Conservation (phyloP, 805 yeast species). For the Wickerhamiella kurtzmanii region DNA sequence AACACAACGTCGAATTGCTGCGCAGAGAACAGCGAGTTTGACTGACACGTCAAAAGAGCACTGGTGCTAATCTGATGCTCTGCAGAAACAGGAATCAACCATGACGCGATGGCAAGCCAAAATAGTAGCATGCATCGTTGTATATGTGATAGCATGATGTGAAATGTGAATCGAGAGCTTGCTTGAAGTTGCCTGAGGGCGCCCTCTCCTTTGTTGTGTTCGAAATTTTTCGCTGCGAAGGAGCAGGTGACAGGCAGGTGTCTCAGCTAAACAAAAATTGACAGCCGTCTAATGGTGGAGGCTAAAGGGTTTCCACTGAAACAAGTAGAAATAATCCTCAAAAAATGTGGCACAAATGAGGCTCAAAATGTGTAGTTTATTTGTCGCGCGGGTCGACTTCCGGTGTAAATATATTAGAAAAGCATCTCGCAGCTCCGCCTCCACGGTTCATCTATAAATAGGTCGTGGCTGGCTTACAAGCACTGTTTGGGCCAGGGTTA, state of each 20-base stretch:
- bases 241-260: too few relatives aligned
- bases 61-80: slow-evolving; percentile 31
- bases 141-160: too few relatives aligned
- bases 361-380: too few relatives aligned
- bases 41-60: slow-evolving; percentile 86
- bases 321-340: too few relatives aligned
- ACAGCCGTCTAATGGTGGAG: too few relatives aligned
- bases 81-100: slow-evolving; percentile 18
- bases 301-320: too few relatives aligned
- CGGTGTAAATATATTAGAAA: neutral
- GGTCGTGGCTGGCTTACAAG: neutral
- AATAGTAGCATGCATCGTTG: neutral
- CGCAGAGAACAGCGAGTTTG: slow-evolving; percentile 73
- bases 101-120: neutral
- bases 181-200: too few relatives aligned
- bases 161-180: too few relatives aligned
- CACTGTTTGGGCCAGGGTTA: neutral
- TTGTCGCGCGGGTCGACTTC: neutral
- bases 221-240: neutral
- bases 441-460: neutral
- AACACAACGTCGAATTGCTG: slow-evolving; percentile 64
- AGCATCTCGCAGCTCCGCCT: neutral
- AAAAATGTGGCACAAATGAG: too few relatives aligned
- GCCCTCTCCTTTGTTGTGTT: neutral
- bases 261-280: too few relatives aligned